Conservation (phyloP, 768 basidiomycete species). For the Sporobolomyces pararoseus region DNA sequence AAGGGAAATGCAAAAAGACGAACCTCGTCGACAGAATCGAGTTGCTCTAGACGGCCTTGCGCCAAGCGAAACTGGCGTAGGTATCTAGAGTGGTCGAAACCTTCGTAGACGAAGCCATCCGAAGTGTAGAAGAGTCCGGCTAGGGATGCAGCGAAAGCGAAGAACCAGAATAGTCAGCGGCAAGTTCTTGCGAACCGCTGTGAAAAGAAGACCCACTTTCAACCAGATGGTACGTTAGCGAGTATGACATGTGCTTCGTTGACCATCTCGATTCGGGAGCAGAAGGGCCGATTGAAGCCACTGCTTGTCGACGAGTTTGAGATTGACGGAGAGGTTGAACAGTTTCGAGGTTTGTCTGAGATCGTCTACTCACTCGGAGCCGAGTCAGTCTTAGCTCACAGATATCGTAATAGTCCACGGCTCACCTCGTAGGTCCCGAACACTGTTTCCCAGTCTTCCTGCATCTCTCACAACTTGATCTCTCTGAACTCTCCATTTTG, state of each 20-base stretch:
- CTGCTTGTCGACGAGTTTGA: neutral
- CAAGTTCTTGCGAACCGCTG: neutral
- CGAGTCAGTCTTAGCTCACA: neutral
- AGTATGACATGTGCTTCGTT: conserved; percentile 11
- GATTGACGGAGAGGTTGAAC: neutral
- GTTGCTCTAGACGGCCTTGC: too few relatives aligned
- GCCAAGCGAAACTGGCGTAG: too few relatives aligned
- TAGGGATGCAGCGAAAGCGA: too few relatives aligned
- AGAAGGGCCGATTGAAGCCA: neutral
- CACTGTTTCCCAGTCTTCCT: neutral
- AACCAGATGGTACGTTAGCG: conserved; percentile 6
- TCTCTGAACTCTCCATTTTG: neutral
- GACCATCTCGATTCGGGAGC: conserved; percentile 6
- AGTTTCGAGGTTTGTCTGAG: neutral
- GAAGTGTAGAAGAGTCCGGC: too few relatives aligned
- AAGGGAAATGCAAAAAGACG: too few relatives aligned
- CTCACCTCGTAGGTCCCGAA: neutral
- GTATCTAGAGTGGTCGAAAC: too few relatives aligned
- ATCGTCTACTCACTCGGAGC: neutral
- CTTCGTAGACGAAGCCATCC: too few relatives aligned
- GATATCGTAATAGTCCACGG: neutral
- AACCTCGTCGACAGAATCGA: too few relatives aligned
- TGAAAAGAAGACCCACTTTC: conserved; percentile 7
- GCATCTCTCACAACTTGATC: conserved; percentile 7
- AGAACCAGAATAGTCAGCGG: too few relatives aligned